Conservation (phyloP, 805 yeast species). For the Saturnispora galanensis region DNA sequence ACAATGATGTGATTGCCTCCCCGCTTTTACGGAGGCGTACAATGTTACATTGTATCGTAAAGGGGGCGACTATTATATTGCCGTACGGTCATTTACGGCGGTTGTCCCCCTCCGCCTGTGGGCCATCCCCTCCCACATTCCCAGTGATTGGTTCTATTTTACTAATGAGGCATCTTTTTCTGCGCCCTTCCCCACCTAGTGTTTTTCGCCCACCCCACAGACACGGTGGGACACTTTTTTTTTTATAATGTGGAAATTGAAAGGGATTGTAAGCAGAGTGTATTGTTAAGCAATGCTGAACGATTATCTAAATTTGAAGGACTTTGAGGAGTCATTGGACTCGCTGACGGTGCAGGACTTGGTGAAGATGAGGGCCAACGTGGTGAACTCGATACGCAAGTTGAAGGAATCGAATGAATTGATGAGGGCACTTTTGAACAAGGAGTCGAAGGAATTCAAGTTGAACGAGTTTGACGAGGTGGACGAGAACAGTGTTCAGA, state of each 20-base stretch:
- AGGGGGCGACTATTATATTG: no score
- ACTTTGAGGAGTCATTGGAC: slow-evolving; percentile 22
- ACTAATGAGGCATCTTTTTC: no score
- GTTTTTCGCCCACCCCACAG: neutral
- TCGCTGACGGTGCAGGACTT: slow-evolving; percentile 37
- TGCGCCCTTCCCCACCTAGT: neutral
- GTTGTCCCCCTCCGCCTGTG: no score
- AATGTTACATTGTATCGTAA: no score
- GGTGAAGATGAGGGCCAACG: slow-evolving; percentile 22
- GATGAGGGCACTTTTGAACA: slow-evolving; percentile 23
- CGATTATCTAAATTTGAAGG: slow-evolving; percentile 15
- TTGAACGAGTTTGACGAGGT: neutral
- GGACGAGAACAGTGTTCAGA: neutral
- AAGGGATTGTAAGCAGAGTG: no score
- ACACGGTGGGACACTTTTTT: no score
- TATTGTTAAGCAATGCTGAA: no score
- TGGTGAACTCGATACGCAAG: slow-evolving; percentile 36
- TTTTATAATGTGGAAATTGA: no score
- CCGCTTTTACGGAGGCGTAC: neutral
- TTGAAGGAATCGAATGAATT: slow-evolving; percentile 42
- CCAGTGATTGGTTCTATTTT: no score
- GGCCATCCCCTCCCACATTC: no score
- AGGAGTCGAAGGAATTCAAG: neutral
- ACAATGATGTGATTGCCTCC: neutral
- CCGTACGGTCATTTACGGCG: no score